Conservation (phyloP, 2,329 filamentous ascomycete species). For the Penicillium rolfsii region DNA sequence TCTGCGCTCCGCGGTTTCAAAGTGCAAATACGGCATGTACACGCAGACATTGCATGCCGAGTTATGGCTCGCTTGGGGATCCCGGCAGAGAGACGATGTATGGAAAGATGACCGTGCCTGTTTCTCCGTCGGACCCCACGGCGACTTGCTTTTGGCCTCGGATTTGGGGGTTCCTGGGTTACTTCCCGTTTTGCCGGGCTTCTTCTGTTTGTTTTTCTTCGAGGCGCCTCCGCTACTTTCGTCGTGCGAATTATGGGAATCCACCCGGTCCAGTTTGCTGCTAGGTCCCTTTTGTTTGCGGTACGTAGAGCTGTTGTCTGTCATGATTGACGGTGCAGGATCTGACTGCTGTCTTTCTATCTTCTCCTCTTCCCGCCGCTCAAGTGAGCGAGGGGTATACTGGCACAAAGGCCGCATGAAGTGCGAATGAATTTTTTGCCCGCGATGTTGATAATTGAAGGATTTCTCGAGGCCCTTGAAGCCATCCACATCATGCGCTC, state of each 20-base stretch:
- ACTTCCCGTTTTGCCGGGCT: constrained; percentile 33
- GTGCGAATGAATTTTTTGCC: constrained; percentile 60
- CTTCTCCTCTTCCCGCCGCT: constrained; percentile 39
- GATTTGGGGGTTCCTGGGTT: constrained; percentile 29
- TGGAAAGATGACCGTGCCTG: constrained; percentile 23
- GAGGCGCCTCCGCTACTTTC: constrained; percentile 25
- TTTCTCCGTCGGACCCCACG: constrained; percentile 38
- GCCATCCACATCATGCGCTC: constrained; percentile 63
- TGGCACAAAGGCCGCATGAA: constrained; percentile 66
- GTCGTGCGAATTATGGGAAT: constrained; percentile 30
- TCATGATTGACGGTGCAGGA: constrained; percentile 20
- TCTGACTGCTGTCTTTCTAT: constrained; percentile 27
- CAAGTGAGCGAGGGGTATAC: constrained; percentile 47
- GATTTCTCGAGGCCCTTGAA: constrained; percentile 66
- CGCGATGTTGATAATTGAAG: constrained; percentile 65
- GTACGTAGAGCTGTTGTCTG: constrained; percentile 13
- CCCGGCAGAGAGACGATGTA: constrained; percentile 45
- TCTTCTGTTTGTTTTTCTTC: constrained; percentile 37
- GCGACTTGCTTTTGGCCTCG: constrained; percentile 36
- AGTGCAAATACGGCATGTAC: constrained; percentile 69
- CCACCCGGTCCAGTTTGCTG: constrained; percentile 32
- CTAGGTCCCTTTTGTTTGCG: constrained; percentile 37
- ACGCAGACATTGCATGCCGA: constrained; percentile 36
- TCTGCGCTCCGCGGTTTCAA: constrained; percentile 61
- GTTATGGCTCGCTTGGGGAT: constrained; percentile 22